These are phyloP conservation scores for Ammopiptanthus mongolicus DNA, from an alignment of 306 rosid species.

Conservation along the genomic window DNA sequence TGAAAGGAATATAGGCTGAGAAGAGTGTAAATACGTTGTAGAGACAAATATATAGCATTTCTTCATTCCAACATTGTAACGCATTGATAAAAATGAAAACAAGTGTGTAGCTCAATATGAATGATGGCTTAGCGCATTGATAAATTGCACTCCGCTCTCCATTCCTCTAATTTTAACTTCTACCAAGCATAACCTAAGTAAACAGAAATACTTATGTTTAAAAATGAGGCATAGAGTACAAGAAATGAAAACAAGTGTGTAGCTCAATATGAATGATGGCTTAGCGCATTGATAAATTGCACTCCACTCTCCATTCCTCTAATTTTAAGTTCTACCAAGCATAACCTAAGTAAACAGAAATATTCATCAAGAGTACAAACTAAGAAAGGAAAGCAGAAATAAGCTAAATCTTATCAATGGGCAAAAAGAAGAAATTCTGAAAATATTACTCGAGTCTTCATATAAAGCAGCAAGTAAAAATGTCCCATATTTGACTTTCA, in stretches of 20 bases:
- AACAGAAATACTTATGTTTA: slow-evolving; percentile 5
- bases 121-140: background rate
- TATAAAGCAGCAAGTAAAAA: slow-evolving; percentile 11
- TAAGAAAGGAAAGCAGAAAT: slow-evolving; percentile 1
- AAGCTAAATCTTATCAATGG: background rate
- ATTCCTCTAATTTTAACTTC: slow-evolving; percentile 1
- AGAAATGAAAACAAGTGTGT: background rate
- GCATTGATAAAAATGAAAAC: background rate
- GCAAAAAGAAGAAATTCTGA: background rate
- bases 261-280: background rate
- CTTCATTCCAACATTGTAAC: background rate
- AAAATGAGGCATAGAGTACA: background rate
- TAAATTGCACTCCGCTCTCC: background rate
- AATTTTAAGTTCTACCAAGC: background rate
- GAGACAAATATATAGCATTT: background rate
- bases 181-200: slow-evolving; percentile 6
- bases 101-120: background rate
- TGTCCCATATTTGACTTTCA: slow-evolving; percentile 18
- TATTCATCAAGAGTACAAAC: background rate
- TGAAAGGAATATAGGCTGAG: background rate
- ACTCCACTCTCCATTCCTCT: background rate
- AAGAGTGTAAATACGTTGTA: background rate
- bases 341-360: slow-evolving; percentile 12
- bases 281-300: background rate
- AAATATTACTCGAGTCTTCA: background rate